Evolutionary conservation across 2,329 filamentous ascomycete genomes (phyloP), one percentile per base, ranked within the genome.

Genomic region (Ambrosiella cleistominuta): DNA sequence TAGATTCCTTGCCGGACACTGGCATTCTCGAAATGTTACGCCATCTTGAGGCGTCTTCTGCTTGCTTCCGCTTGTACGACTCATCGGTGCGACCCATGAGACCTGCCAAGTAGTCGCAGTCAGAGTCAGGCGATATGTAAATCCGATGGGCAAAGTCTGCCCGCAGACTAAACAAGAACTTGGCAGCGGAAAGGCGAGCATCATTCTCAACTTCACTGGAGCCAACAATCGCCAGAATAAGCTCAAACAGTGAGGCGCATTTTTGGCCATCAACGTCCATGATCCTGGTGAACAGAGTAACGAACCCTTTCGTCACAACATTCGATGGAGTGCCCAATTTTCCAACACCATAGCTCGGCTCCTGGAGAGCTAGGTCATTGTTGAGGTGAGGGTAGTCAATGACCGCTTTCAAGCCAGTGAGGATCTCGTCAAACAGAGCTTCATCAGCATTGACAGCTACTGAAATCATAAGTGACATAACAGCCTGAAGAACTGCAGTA

Each of bases 131-230:
- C 7, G 81, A 81, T 57, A 95, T 73, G 60, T 85, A 88, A 3
- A 96, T 77, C 50, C 83, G 79, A 63, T 90, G 81, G 8, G 85
- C 81, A 67, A 85, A 88, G 68, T 95, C 88, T 19, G 88, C 88
- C 60, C 90, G 80, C 37, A 96, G 72, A 49, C 90, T 81, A 66
- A 94, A 91, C 1, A 96, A 72, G 49, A 91, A 70, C 65, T 87
- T 88, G 74, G 90, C 80, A 1, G 84, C 82, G 11, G 82, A 83
- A 35, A 93, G 71, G 6, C 86, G 82, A 56, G 85, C 82, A 68
- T 87, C 82, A 6, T 77, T 72, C 60, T 85, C 83, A 61, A 78
- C 80, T 38, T 75, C 72, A 36, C 73, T 74, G 13, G 77, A 77
- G 62, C 76, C 77, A 5, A 78, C 81, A 63, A 89, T 81, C 56